Evolutionary conservation across 768 basidiomycete genomes (phyloP).

Genomic region (Lentinula boryana): DNA sequence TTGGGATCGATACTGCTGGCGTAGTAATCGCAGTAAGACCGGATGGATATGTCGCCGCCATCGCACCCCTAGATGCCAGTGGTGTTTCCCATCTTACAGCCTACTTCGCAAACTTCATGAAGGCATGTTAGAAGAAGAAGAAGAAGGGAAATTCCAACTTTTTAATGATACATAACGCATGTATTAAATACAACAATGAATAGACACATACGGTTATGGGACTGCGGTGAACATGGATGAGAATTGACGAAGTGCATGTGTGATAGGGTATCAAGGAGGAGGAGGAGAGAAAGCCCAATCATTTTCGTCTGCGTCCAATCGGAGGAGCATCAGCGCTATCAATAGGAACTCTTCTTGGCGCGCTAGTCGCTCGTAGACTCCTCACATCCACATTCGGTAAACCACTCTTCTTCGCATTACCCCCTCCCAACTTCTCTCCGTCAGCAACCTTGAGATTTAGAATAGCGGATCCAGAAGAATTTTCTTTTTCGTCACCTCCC

Average conservation of each 20-base stretch:
- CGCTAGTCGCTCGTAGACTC: conserved; percentile 30
- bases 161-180: too few species aligned
- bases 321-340: conserved; percentile 60
- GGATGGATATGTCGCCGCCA: conserved; percentile 59
- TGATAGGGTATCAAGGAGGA: not conserved
- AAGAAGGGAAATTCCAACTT: too few species aligned
- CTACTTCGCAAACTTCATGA: conserved; percentile 47
- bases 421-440: not conserved
- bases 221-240: not conserved
- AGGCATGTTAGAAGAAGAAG: not conserved
- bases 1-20: conserved; percentile 43
- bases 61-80: conserved; percentile 36
- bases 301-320: conserved; percentile 43
- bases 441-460: not conserved
- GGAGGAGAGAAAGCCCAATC: not conserved
- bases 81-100: conserved; percentile 29
- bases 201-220: too few species aligned
- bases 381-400: conserved; percentile 15
- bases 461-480: not conserved
- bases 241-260: not conserved
- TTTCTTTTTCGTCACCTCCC: not conserved
- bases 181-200: too few species aligned
- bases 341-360: conserved; percentile 62
- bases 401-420: not conserved
- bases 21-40: conserved; percentile 54